Percentiles rank a stretch among this genome's conserved stretches.
Conservation (phyloP, 148 eudicot genomes). For the Vaccinium corymbosum region DNA sequence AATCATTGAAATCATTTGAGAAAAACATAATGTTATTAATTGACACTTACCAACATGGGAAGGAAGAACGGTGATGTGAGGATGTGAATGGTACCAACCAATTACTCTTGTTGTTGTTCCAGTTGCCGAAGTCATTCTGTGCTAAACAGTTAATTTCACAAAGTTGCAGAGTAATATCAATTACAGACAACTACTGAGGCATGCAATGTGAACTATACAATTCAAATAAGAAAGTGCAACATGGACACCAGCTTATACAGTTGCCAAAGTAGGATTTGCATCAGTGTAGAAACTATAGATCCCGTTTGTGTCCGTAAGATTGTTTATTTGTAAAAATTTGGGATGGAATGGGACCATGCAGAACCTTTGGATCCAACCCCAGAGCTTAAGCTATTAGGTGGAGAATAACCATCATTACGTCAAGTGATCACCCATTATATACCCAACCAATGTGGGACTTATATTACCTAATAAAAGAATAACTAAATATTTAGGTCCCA, state of each 20-base stretch:
- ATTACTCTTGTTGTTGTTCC: constrained; percentile 96
- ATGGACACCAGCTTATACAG: not conserved
- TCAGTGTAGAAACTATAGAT: not conserved
- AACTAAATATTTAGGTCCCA: not conserved
- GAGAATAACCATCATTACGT: not conserved
- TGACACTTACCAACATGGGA: constrained; percentile 88
- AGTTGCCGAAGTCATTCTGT: constrained; percentile 79
- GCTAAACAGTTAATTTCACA: constrained; percentile 59
- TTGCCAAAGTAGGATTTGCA: not conserved
- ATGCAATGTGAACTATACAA: not conserved
- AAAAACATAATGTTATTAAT: not conserved
- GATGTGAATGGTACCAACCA: constrained; percentile 99
- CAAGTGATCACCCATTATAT: not conserved
- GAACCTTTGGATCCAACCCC: not conserved
- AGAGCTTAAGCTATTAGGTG: not conserved
- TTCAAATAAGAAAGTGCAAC: constrained; percentile 3
- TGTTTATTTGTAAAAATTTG: not conserved
- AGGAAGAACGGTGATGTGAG: constrained; percentile 98
- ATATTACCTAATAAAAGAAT: not conserved
- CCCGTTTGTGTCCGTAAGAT: not conserved
- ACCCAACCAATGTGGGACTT: not conserved
- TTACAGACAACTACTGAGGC: not conserved
- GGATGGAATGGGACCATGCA: not conserved
- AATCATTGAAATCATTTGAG: not conserved
- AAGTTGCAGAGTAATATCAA: constrained; percentile 12